Percentiles rank a stretch among this genome's conserved stretches.
Evolutionary conservation across 2,329 filamentous ascomycete species (phyloP).

Genomic region (Plenodomus biglobosus): DNA sequence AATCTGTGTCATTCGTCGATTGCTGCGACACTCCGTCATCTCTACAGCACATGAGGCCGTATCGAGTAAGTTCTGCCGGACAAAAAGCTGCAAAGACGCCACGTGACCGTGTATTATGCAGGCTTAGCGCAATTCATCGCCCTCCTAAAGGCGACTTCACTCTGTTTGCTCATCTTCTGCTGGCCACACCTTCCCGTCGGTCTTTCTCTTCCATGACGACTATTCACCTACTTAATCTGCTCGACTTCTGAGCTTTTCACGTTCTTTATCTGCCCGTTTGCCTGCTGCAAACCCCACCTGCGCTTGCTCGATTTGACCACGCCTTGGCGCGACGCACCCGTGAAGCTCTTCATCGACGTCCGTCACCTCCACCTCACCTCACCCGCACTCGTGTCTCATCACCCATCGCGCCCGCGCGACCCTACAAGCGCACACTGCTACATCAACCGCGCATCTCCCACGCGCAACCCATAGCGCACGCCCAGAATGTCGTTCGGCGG

Average conservation of each 20-base stretch:
- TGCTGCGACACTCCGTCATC: conserved; percentile 14
- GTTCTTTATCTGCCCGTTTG: conserved; percentile 19
- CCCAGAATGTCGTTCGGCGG: conserved; percentile 55
- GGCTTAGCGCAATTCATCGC: conserved; percentile 13
- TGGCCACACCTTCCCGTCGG: conserved; percentile 22
- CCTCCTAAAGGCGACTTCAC: conserved; percentile 20
- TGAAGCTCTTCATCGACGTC: conserved; percentile 10
- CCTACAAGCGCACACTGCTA: conserved; percentile 24
- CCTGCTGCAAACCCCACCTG: conserved; percentile 16
- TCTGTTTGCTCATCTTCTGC: conserved; percentile 12
- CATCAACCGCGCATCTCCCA: conserved; percentile 13
- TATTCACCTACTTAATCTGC: conserved; percentile 36
- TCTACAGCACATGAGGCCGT: conserved; percentile 1
- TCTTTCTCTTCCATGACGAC: conserved; percentile 33
- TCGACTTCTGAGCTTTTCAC: conserved; percentile 26
- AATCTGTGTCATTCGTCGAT: conserved; percentile 16
- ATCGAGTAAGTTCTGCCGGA: conserved; percentile 6
- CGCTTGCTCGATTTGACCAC: conserved; percentile 18
- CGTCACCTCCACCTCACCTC: conserved; percentile 19
- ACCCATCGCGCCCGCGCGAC: conserved; percentile 21
- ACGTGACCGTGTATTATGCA: conserved; percentile 19
- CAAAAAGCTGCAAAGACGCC: conserved; percentile 6
- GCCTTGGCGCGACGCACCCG: not conserved
- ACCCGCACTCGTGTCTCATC: conserved; percentile 17
- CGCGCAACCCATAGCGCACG: conserved; percentile 28